Evolutionary conservation across 257 asterid genomes (phyloP).

Genomic region (Rubia yunnanensis): DNA sequence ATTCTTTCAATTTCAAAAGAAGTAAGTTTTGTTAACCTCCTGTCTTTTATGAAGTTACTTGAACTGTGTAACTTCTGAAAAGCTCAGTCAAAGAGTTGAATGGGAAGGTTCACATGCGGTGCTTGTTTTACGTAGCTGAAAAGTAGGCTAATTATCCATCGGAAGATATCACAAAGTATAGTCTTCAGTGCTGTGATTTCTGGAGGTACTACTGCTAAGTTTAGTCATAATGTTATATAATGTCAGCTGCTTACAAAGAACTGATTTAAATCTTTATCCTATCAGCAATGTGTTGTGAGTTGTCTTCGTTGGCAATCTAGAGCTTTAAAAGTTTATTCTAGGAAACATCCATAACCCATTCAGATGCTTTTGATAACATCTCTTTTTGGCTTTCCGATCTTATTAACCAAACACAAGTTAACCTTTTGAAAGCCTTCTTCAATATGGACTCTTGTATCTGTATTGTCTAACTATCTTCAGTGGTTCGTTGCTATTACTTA

Average conservation of each 20-base stretch:
- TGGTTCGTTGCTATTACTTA: neutral
- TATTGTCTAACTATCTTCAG: neutral
- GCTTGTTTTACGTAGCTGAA: neutral
- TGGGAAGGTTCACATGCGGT: neutral
- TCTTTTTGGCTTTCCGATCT: neutral
- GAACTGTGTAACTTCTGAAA: neutral
- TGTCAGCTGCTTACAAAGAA: neutral
- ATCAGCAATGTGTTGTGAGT: neutral
- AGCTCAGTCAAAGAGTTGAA: neutral
- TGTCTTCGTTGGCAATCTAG: neutral
- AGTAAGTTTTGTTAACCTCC: neutral
- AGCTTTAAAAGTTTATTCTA: neutral
- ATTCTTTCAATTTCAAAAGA: neutral
- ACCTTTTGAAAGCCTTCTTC: neutral
- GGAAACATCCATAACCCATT: neutral
- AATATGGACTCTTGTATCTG: neutral
- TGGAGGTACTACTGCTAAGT: neutral
- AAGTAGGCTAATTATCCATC: neutral
- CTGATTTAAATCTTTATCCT: neutral
- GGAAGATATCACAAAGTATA: neutral
- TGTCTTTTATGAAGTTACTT: neutral
- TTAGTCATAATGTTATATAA: neutral
- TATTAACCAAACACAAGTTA: neutral
- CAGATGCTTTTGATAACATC: neutral
- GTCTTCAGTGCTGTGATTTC: neutral